Percentiles rank a stretch among this genome's conserved stretches.
phyloP scores from a whole-genome alignment of 192 early-diverging fungal species.

The Backusella parvicylindrica region DNA sequence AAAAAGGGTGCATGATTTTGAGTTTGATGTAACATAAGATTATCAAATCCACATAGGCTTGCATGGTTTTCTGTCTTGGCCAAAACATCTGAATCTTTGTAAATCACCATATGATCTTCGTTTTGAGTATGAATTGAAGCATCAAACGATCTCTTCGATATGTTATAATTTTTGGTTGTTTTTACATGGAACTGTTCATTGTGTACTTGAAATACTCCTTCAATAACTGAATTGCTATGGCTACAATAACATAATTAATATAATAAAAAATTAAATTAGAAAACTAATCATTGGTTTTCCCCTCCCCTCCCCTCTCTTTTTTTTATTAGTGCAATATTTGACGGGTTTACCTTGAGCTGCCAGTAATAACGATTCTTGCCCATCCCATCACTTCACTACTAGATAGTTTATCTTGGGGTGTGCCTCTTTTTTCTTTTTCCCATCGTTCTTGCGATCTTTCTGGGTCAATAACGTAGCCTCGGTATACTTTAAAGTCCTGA shows the following conservation, averaged over 20 bases:
- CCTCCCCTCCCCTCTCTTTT: not conserved
- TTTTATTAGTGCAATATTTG: slow-evolving; percentile 14
- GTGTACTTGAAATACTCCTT: slow-evolving; percentile 52
- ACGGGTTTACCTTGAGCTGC: slow-evolving; percentile 22
- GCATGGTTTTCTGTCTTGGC: no score
- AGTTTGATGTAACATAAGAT: not conserved
- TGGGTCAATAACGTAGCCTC: slow-evolving; percentile 42
- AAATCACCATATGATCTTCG: slow-evolving; percentile 12
- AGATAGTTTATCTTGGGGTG: slow-evolving; percentile 34
- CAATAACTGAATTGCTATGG: slow-evolving; percentile 35
- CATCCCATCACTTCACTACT: slow-evolving; percentile 45
- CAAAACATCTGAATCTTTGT: slow-evolving; percentile 18
- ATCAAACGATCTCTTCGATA: slow-evolving; percentile 48
- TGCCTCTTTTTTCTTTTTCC: not conserved
- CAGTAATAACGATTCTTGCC: slow-evolving; percentile 45
- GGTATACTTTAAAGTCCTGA: slow-evolving; percentile 51
- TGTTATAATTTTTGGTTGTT: slow-evolving; percentile 43
- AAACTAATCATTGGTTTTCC: not conserved
- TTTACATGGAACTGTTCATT: slow-evolving; percentile 57
- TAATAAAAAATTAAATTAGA: not conserved
- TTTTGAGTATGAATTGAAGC: slow-evolving; percentile 16
- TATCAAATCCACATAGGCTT: slow-evolving; percentile 22
- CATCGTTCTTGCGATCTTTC: slow-evolving; percentile 16
- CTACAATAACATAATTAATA: slow-evolving; percentile 11
- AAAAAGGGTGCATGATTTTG: not conserved